Conservation (phyloP, 306 rosid genomes). For the Quercus suber region DNA sequence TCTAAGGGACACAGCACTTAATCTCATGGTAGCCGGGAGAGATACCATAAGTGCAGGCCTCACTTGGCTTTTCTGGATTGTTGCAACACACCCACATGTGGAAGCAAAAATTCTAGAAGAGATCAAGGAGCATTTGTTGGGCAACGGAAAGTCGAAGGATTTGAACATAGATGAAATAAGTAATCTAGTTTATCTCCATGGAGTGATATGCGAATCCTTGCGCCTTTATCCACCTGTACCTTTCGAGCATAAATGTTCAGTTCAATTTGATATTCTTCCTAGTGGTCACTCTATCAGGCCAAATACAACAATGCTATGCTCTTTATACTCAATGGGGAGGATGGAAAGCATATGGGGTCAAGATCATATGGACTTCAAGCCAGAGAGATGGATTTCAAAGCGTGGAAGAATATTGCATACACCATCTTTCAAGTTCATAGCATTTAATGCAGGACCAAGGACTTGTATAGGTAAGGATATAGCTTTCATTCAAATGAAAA, state of each 20-base stretch:
- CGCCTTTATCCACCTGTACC: constrained; percentile 34
- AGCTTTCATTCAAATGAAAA: constrained; percentile 24
- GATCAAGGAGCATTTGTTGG: background rate
- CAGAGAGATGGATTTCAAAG: constrained; percentile 40
- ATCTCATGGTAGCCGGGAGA: constrained; percentile 19
- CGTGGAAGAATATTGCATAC: constrained; percentile 12
- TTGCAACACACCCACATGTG: constrained; percentile 21
- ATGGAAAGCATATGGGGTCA: constrained; percentile 31
- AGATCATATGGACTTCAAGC: constrained; percentile 38
- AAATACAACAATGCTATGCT: background rate
- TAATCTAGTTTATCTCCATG: constrained; percentile 28
- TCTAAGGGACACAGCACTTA: constrained; percentile 20
- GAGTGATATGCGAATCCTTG: constrained; percentile 26
- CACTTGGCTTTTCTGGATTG: constrained; percentile 34
- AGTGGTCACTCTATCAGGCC: constrained; percentile 29
- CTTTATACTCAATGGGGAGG: constrained; percentile 33
- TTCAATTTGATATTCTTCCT: constrained; percentile 17
- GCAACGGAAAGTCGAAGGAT: background rate
- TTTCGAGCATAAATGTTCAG: constrained; percentile 18
- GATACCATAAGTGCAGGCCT: constrained; percentile 25
- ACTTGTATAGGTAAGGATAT: constrained; percentile 30
- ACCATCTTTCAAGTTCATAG: constrained; percentile 29
- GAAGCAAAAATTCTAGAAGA: constrained; percentile 26
- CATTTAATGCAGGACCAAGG: constrained; percentile 35
- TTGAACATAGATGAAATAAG: background rate